Conservation (phyloP, 331 rosid species). For the Dryas integrifolia region DNA sequence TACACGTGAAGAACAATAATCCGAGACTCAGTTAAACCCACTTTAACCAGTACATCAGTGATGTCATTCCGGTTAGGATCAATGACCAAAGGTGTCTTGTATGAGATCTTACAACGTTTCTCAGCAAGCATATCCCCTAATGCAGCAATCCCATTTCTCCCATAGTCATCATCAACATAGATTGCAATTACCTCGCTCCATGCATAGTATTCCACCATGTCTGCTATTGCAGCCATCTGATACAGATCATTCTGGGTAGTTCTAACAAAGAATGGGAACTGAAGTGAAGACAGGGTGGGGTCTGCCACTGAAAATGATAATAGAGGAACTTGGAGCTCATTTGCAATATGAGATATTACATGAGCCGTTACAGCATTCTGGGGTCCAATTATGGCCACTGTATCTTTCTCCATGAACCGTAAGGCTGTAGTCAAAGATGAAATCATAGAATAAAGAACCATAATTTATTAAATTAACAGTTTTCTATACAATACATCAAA, state of each 20-base stretch:
- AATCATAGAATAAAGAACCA: slow-evolving; percentile 17
- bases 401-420: slow-evolving; percentile 60
- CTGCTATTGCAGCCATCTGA: slow-evolving; percentile 90
- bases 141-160: slow-evolving; percentile 79
- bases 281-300: slow-evolving; percentile 82
- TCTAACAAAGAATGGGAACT: slow-evolving; percentile 85
- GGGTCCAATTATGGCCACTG: slow-evolving; percentile 94
- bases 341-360: slow-evolving; percentile 81
- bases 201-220: slow-evolving; percentile 53
- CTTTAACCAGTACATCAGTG: slow-evolving; percentile 67
- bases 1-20: slow-evolving; percentile 64
- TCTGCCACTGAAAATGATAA: slow-evolving; percentile 77
- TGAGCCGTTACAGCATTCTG: slow-evolving; percentile 85
- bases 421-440: slow-evolving; percentile 49
- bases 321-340: slow-evolving; percentile 84
- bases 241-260: slow-evolving; percentile 64
- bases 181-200: slow-evolving; percentile 92
- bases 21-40: slow-evolving; percentile 78
- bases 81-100: slow-evolving; percentile 64
- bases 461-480: neutral
- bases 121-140: slow-evolving; percentile 72
- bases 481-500: neutral
- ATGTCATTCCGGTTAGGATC: slow-evolving; percentile 49
- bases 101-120: slow-evolving; percentile 79
- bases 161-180: slow-evolving; percentile 79